Evolutionary conservation across 1,284 basidiomycete species (phyloP), one percentile per base, ranked within the genome.

Genomic region (Paramarasmius palmivorus): DNA sequence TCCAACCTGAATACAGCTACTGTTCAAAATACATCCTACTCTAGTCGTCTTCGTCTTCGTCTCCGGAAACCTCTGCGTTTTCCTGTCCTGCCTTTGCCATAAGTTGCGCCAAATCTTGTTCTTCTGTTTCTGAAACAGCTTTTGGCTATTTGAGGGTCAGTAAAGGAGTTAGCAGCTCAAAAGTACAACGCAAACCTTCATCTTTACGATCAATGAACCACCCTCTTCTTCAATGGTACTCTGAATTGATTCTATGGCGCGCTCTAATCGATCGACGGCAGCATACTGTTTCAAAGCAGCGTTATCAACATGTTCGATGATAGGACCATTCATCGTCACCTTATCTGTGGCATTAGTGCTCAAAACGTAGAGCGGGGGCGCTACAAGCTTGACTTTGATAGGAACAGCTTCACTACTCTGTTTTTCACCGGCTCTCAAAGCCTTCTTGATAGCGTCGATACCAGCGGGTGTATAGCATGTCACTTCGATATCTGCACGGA

Each of bases 331-430:
- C 15, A 12, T 7, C 22, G 41, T 8, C 12, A 86, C 88, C 83
- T 99, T 99, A 74, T 99, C 96, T 5, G 96, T 98, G 17, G 93
- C 92, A 63, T 98, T 98, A 40, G 93, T 96, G 62, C 92, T 92
- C 59, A 99, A 79, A 41, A 99, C 96, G 65, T 99, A 99, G 48
- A 99, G 73, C 25, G 96, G 96, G 17, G 97, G 97, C 0, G 96
- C 96, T 41, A 99, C 95, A 23, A 99, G 80, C 70, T 95, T 93
- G 54, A 97, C 95, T 74, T 97, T 98, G 76, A 99, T 98, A 0
- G 96, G 96, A 1, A 99, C 94, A 0, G 86, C 82, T 59, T 95
- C 92, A 20, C 83, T 96, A 65, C 92, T 92, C 58, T 93, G 83
- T 47, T 78, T 79, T 71, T 99, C 97, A 19, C 95, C 96, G 2